Conservation (phyloP, 2,329 filamentous ascomycete species). For the Penicillium sp. region DNA sequence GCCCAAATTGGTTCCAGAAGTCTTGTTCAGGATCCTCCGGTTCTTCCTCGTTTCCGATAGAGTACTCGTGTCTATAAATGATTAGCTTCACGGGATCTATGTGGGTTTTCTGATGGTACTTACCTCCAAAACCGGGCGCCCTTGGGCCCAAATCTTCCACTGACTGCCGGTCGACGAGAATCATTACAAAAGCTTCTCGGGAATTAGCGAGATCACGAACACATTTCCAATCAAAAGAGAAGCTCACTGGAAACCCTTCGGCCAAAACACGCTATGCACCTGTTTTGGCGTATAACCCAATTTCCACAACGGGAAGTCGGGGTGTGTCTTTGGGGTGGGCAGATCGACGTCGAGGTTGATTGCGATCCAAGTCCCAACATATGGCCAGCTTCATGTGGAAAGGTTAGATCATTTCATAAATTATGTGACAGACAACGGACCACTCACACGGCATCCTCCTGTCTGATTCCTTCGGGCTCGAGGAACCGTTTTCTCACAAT, state of each 20-base stretch:
- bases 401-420: neutral
- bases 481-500: slow-evolving; percentile 49
- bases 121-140: slow-evolving; percentile 47
- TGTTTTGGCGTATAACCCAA: slow-evolving; percentile 47
- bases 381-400: neutral
- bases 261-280: slow-evolving; percentile 52
- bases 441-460: slow-evolving; percentile 29
- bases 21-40: neutral
- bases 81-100: neutral
- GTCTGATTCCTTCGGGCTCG: slow-evolving; percentile 42
- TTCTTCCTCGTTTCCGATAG: neutral
- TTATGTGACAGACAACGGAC: neutral
- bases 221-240: neutral
- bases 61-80: neutral
- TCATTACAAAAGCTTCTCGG: neutral
- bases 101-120: slow-evolving; percentile 34
- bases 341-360: slow-evolving; percentile 47
- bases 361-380: slow-evolving; percentile 48
- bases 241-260: slow-evolving; percentile 33
- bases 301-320: slow-evolving; percentile 50
- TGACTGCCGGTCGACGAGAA: slow-evolving; percentile 40
- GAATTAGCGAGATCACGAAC: neutral
- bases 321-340: slow-evolving; percentile 49
- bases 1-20: neutral
- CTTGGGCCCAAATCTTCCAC: slow-evolving; percentile 46